Conservation (phyloP, 1,139 yeast species). For the Candida tetrigidarum region DNA sequence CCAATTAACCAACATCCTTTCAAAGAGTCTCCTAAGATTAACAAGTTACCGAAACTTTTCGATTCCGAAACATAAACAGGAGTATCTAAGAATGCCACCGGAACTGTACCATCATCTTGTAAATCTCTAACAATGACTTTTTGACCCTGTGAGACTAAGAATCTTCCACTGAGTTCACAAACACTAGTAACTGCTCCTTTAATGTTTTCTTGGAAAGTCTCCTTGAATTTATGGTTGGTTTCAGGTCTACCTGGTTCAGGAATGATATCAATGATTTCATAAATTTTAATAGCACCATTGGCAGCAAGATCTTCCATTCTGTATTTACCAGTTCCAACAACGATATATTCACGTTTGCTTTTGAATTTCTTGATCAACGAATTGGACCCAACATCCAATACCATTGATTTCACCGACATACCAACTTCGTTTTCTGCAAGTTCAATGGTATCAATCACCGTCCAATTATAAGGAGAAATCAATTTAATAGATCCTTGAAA, state of each 20-base stretch:
- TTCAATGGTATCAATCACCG: constrained; percentile 70
- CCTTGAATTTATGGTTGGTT: constrained; percentile 77
- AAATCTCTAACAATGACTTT: constrained; percentile 81
- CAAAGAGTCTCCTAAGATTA: constrained; percentile 79
- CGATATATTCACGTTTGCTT: constrained; percentile 67
- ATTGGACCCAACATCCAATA: constrained; percentile 52
- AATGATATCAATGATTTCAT: constrained; percentile 79
- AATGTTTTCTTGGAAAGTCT: constrained; percentile 73
- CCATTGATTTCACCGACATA: constrained; percentile 59
- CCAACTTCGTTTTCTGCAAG: constrained; percentile 72
- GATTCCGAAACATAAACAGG: constrained; percentile 80
- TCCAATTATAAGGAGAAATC: constrained; percentile 78
- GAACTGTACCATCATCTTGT: constrained; percentile 83
- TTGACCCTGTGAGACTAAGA: constrained; percentile 88
- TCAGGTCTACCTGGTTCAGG: constrained; percentile 93
- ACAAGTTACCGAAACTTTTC: constrained; percentile 80
- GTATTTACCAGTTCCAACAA: constrained; percentile 77
- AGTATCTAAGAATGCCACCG: constrained; percentile 92
- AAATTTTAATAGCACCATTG: constrained; percentile 76
- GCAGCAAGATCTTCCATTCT: constrained; percentile 86
- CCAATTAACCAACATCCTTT: constrained; percentile 86
- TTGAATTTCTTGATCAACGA: constrained; percentile 45
- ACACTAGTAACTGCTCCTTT: constrained; percentile 86
- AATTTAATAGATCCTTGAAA: constrained; percentile 66
- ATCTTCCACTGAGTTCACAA: constrained; percentile 82